These are phyloP conservation scores for Mitragyna speciosa DNA, from an alignment of 257 asterid species.

Conservation along the genomic window DNA sequence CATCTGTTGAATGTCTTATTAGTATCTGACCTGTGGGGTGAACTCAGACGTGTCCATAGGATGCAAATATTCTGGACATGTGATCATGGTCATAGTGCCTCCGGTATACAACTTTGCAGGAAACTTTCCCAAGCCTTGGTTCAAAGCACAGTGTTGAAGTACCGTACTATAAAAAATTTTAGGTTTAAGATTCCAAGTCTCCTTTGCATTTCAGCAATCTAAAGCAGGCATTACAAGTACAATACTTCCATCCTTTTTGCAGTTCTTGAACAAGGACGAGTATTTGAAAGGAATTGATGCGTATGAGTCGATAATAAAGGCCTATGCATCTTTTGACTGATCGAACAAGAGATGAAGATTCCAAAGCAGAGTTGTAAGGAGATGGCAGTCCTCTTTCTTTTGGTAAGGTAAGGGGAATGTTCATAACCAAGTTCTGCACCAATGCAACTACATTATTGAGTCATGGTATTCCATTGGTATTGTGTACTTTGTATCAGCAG, in stretches of 20 bases:
- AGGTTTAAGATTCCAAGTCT: background rate
- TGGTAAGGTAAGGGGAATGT: slow-evolving; percentile 1
- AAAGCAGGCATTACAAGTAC: background rate
- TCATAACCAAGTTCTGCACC: background rate
- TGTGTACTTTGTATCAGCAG: background rate
- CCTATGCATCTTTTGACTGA: slow-evolving; percentile 62
- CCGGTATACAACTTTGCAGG: background rate
- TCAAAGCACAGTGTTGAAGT: too few species aligned
- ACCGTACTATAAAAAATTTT: background rate
- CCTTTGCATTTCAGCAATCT: background rate
- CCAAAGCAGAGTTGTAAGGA: slow-evolving; percentile 62
- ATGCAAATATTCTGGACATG: background rate
- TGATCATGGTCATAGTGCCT: background rate
- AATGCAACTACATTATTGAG: background rate
- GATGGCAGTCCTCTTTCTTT: background rate
- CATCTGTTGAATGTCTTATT: background rate
- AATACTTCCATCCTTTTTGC: slow-evolving; percentile 23
- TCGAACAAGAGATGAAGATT: slow-evolving; percentile 41
- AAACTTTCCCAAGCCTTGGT: background rate
- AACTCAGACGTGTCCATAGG: background rate
- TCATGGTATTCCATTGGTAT: background rate
- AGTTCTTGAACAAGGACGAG: slow-evolving; percentile 90
- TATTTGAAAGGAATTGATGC: slow-evolving; percentile 74
- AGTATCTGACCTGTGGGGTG: background rate
- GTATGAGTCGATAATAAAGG: slow-evolving; percentile 72